phyloP scores from a whole-genome alignment of 2,329 filamentous ascomycete genomes.

The Aspergillus glaucus region DNA sequence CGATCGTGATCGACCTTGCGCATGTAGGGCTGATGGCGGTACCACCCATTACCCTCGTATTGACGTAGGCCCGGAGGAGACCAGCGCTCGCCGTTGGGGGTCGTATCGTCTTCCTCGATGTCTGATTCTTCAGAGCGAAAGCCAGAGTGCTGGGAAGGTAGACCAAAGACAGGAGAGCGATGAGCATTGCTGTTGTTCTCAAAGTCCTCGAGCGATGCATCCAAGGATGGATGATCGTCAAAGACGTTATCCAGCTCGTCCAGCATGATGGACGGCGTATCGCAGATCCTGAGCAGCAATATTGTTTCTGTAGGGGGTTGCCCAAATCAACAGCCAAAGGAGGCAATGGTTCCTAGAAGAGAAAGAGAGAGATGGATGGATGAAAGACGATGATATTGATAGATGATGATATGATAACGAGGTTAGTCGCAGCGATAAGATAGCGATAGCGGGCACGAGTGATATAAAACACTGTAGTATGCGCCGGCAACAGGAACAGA shows the following conservation, averaged over 20 bases:
- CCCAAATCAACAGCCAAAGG: conserved; percentile 15
- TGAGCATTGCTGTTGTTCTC: conserved; percentile 45
- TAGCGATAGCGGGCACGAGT: conserved; percentile 4
- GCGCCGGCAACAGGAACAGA: conserved; percentile 2
- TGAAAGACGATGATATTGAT: neutral
- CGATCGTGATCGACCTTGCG: conserved; percentile 29
- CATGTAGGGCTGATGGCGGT: conserved; percentile 45
- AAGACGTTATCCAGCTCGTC: conserved; percentile 46
- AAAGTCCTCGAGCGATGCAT: conserved; percentile 58
- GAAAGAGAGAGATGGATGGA: conserved; percentile 7
- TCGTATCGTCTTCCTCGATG: conserved; percentile 29
- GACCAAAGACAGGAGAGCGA: conserved; percentile 48
- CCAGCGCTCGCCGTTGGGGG: conserved; percentile 48
- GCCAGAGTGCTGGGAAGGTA: conserved; percentile 57
- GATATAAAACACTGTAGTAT: conserved; percentile 1
- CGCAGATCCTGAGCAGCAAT: conserved; percentile 18
- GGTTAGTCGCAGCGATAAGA: conserved; percentile 16
- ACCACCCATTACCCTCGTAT: conserved; percentile 51
- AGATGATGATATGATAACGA: conserved; percentile 1
- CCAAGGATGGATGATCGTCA: conserved; percentile 55
- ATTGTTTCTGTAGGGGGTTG: neutral
- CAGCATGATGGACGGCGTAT: conserved; percentile 37
- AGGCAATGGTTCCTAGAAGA: conserved; percentile 15
- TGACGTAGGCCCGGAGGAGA: conserved; percentile 59
- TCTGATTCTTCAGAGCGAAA: conserved; percentile 53